These are phyloP conservation scores for Mortierella antarctica DNA, from an alignment of 192 early-diverging fungal species.

Conservation along the genomic window DNA sequence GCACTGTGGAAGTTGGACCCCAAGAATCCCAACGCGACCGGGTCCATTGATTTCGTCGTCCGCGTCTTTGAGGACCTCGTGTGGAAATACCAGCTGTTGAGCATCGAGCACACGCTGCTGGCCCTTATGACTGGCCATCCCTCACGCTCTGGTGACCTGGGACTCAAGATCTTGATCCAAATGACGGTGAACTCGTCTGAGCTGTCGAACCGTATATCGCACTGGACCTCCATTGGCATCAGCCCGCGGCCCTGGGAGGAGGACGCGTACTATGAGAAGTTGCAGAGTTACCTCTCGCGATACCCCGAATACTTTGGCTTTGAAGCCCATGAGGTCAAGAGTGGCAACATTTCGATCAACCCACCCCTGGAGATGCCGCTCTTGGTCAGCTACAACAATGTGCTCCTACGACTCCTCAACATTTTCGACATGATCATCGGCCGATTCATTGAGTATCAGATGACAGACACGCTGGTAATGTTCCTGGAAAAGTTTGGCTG, in stretches of 20 bases:
- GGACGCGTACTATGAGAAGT: constrained; percentile 71
- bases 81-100: constrained; percentile 76
- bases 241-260: constrained; percentile 78
- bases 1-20: constrained; percentile 59
- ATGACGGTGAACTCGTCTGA: constrained; percentile 58
- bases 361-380: constrained; percentile 69
- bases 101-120: constrained; percentile 76
- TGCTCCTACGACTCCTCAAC: constrained; percentile 72
- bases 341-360: constrained; percentile 56
- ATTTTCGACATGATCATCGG: constrained; percentile 74
- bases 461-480: constrained; percentile 65
- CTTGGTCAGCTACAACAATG: constrained; percentile 79
- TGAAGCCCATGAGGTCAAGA: constrained; percentile 71
- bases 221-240: constrained; percentile 75
- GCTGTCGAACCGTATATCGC: constrained; percentile 67
- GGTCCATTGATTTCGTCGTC: constrained; percentile 42
- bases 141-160: constrained; percentile 39
- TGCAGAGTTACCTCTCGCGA: constrained; percentile 67
- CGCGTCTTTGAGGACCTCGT: constrained; percentile 72
- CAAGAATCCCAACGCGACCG: constrained; percentile 42
- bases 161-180: constrained; percentile 54
- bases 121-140: constrained; percentile 73
- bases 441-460: constrained; percentile 73
- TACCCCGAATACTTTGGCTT: constrained; percentile 83
- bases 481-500: constrained; percentile 74